Base-by-base conservation (phyloP, 129 eudicot species). In the Ambrosia artemisiifolia region DNA sequence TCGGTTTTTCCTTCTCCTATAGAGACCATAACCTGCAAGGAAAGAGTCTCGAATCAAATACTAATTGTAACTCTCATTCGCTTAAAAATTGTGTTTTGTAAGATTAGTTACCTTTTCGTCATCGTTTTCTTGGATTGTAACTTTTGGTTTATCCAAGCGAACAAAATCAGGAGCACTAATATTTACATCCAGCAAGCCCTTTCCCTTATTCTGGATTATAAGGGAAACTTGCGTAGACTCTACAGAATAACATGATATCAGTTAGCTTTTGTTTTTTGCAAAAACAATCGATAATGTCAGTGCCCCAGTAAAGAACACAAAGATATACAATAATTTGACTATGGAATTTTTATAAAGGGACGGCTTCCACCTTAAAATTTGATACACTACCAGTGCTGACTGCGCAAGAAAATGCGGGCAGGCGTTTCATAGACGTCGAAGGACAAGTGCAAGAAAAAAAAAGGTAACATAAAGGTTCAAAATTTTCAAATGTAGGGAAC, bases 151-250 rank as follows among this genome's bases (percentile, higher is more conserved):
- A 83, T 83, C 97, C 28, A 88, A 84, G 35, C 62, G 84, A 68
- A 92, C 94, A 83, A 79, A 84, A 46, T 77, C 76, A 76, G 97
- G 97, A 72, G 94, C 94, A 33, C 76, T 67, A 71, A 92, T 88
- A 63, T 76, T 71, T 64, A 92, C 84, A 34, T 43, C 79, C 28
- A 85, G 75, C 28, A 80, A 43, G 36, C 75, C 85, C 74, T 87
- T 88, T 81, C 94, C 97, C 70, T 83, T 88, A 76, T 92, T 92
- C 69, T 85, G 93, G 65, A 92, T 85, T 78, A 86, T 67, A 76
- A 92, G 91, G 36, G 91, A 89, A 73, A 92, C 91, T 47, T 85
- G 83, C 13, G 96, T 91, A 68, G 91, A 88, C 32, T 92, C 97
- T 88, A 88, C 57, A 57, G 71, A 60, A 73, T 34, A 35, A 78